phyloP scores from a whole-genome alignment of 768 basidiomycete genomes.

The Pulveroboletus sp. region DNA sequence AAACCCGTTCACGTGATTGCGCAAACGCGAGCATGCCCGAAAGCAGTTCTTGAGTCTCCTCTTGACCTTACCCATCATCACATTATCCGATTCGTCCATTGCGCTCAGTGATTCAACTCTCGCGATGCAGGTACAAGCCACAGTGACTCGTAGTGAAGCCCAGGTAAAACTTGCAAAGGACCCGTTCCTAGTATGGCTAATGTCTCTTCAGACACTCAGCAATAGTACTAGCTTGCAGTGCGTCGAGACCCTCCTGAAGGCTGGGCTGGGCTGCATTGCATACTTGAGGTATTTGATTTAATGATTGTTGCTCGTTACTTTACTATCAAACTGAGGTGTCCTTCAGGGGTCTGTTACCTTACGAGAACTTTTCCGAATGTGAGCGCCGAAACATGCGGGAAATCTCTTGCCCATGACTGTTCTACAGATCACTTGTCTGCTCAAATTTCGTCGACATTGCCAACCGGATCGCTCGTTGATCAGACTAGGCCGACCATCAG shows the following conservation, averaged over 20 bases:
- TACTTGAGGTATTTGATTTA: slow-evolving; percentile 60
- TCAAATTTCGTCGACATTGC: slow-evolving; percentile 28
- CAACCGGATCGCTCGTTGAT: slow-evolving; percentile 36
- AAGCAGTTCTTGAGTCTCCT: neutral
- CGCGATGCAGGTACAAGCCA: slow-evolving; percentile 26
- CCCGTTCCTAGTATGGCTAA: slow-evolving; percentile 2
- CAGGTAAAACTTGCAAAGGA: slow-evolving; percentile 16
- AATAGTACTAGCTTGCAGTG: slow-evolving; percentile 61
- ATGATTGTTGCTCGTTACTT: neutral
- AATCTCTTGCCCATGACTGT: neutral
- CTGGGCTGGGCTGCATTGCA: slow-evolving; percentile 72
- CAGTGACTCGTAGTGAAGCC: slow-evolving; percentile 14
- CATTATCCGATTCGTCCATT: neutral
- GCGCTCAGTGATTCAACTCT: neutral
- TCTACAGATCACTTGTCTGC: slow-evolving; percentile 27
- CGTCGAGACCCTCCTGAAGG: slow-evolving; percentile 66
- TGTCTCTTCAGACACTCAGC: slow-evolving; percentile 39
- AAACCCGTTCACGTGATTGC: slow-evolving; percentile 19
- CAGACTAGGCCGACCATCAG: slow-evolving; percentile 43
- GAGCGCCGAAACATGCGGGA: slow-evolving; percentile 3
- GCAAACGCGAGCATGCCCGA: slow-evolving; percentile 14
- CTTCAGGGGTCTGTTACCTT: slow-evolving; percentile 65
- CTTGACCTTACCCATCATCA: neutral
- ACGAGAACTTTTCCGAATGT: slow-evolving; percentile 76
- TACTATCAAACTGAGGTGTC: slow-evolving; percentile 6